Conservation (phyloP, 768 basidiomycete genomes). For the Psilocybe cubensis region DNA sequence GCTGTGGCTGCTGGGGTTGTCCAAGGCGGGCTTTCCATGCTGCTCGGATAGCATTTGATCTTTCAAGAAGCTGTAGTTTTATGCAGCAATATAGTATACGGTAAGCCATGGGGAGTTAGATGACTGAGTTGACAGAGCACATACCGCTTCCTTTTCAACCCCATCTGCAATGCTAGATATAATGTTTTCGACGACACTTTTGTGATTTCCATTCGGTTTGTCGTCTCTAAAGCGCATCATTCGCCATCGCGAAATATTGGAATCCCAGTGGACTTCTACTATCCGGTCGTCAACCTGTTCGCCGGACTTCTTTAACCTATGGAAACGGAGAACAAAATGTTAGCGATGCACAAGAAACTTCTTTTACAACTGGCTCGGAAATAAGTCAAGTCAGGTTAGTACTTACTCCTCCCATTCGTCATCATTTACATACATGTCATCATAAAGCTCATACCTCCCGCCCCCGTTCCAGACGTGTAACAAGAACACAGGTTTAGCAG, state of each 20-base stretch:
- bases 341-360: neutral
- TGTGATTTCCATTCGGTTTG: conserved; percentile 92
- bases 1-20: conserved; percentile 31
- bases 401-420: conserved; percentile 93
- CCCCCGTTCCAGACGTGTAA: conserved; percentile 85
- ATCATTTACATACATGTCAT: conserved; percentile 83
- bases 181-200: conserved; percentile 82
- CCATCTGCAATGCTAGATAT: conserved; percentile 93
- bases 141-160: conserved; percentile 84
- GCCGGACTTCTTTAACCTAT: conserved; percentile 79
- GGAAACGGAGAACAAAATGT: conserved; percentile 3
- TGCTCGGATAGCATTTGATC: conserved; percentile 63
- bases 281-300: conserved; percentile 94
- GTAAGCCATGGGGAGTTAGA: neutral
- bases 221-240: conserved; percentile 95
- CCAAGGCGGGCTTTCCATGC: conserved; percentile 75
- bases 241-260: conserved; percentile 67
- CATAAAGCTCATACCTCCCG: conserved; percentile 81
- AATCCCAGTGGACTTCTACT: conserved; percentile 93
- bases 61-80: conserved; percentile 68
- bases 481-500: conserved; percentile 84
- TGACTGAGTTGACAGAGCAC: conserved; percentile 27
- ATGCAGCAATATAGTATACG: neutral
- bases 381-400: neutral
- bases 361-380: neutral